These are phyloP conservation scores for Hymenoscyphus fructigenus DNA, from an alignment of 2,329 filamentous ascomycete genomes.

Conservation along the genomic window DNA sequence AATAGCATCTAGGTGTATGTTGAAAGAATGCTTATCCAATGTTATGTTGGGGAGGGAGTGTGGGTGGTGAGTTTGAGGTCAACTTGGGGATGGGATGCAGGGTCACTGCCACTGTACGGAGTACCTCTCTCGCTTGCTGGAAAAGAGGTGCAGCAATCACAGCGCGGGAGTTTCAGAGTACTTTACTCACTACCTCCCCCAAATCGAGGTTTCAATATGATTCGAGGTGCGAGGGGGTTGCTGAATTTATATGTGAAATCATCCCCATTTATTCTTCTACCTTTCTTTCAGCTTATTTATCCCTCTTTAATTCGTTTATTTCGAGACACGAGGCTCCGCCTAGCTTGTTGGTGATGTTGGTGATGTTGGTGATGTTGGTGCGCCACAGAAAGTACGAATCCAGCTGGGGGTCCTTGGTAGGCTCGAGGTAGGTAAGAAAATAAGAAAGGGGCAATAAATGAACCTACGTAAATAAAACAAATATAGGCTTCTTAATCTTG, in stretches of 20 bases:
- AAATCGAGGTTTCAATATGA: neutral
- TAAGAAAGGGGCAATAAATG: too few species aligned
- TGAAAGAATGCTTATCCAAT: constrained; percentile 27
- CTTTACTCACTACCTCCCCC: too few species aligned
- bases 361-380: neutral
- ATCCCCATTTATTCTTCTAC: neutral
- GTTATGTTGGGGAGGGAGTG: constrained; percentile 19
- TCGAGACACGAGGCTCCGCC: neutral
- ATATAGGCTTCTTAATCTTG: too few species aligned
- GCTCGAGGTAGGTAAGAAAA: too few species aligned
- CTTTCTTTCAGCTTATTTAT: constrained; percentile 4
- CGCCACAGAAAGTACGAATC: neutral
- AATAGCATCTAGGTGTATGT: constrained; percentile 33
- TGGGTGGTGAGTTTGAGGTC: constrained; percentile 8
- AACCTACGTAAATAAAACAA: too few species aligned
- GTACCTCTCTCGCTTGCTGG: neutral
- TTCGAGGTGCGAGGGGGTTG: neutral
- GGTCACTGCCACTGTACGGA: neutral
- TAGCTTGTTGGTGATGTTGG: constrained; percentile 2
- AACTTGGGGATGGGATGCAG: constrained; percentile 10
- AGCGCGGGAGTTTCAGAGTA: too few species aligned
- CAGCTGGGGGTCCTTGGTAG: too few species aligned
- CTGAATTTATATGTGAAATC: neutral
- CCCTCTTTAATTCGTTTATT: neutral
- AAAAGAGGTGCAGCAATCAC: too few species aligned